A percentile compares a stretch with the other conserved stretches of the same genome.
These are phyloP conservation scores for Petunia secreta DNA, from an alignment of 257 asterid genomes.

Conservation along the genomic window DNA sequence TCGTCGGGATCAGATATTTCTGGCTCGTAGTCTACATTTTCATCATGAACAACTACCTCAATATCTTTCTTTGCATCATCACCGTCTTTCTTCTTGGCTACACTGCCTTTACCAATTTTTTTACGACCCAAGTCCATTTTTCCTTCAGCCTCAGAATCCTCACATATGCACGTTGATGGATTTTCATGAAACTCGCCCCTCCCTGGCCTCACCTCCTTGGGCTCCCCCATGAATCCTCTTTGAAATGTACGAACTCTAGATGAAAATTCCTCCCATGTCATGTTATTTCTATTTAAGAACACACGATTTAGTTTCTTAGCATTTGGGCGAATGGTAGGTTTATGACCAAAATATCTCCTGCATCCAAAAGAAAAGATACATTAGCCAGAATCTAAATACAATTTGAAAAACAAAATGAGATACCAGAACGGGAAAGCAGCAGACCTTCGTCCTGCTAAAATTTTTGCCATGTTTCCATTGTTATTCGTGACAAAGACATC, in stretches of 20 bases:
- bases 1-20: slow-evolving; percentile 83
- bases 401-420: slow-evolving; percentile 3
- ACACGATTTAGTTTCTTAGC: slow-evolving; percentile 74
- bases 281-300: slow-evolving; percentile 64
- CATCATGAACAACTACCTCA: slow-evolving; percentile 42
- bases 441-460: slow-evolving; percentile 94
- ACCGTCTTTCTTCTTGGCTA: slow-evolving; percentile 40
- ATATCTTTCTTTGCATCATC: slow-evolving; percentile 41
- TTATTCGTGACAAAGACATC: slow-evolving; percentile 95
- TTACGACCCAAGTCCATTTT: slow-evolving; percentile 39
- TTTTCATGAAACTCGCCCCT: slow-evolving; percentile 95
- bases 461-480: slow-evolving; percentile 99
- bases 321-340: slow-evolving; percentile 95
- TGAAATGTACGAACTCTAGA: slow-evolving; percentile 58
- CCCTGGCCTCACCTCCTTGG: slow-evolving; percentile 91
- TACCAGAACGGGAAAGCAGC: slow-evolving; percentile 22
- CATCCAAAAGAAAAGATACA: slow-evolving; percentile 29
- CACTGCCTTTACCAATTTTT: slow-evolving; percentile 37
- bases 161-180: slow-evolving; percentile 91
- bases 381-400: slow-evolving; percentile 16
- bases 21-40: slow-evolving; percentile 54
- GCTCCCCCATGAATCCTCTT: slow-evolving; percentile 91
- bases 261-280: slow-evolving; percentile 78
- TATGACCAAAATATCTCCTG: slow-evolving; percentile 99
- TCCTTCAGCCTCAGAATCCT: slow-evolving; percentile 58